Evolutionary conservation across 305 asterid genomes (phyloP).

Genomic region (Vinca major): DNA sequence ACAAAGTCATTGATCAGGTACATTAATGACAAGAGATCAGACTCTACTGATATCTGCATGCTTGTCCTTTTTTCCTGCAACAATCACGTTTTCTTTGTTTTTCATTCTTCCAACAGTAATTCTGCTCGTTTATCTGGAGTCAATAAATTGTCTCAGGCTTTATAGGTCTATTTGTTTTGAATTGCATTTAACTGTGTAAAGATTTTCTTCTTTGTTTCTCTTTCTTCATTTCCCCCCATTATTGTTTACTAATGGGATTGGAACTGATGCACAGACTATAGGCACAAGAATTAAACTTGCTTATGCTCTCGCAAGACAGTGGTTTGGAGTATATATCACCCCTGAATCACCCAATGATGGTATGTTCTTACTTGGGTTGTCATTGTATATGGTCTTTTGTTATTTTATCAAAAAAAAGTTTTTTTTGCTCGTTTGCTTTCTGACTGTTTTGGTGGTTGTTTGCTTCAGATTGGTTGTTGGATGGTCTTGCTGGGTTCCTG

Average conservation of each 20-base stretch:
- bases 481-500: slow-evolving; percentile 94
- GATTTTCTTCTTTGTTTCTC: slow-evolving; percentile 7
- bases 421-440: slow-evolving; percentile 3
- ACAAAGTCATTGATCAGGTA: slow-evolving; percentile 95
- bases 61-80: background rate
- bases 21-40: slow-evolving; percentile 15
- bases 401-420: too few relatives aligned
- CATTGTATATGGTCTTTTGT: slow-evolving; percentile 4
- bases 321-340: slow-evolving; percentile 94
- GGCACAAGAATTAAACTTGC: slow-evolving; percentile 90
- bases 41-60: background rate
- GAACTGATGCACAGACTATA: slow-evolving; percentile 59
- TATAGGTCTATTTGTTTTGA: background rate
- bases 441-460: slow-evolving; percentile 30
- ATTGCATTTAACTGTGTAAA: background rate
- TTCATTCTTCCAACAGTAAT: too few relatives aligned
- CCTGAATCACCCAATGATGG: slow-evolving; percentile 92
- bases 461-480: slow-evolving; percentile 88
- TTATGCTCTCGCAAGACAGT: slow-evolving; percentile 89
- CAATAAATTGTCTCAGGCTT: too few relatives aligned
- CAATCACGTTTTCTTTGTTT: background rate
- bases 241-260: slow-evolving; percentile 26
- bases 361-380: slow-evolving; percentile 28
- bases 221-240: slow-evolving; percentile 1
- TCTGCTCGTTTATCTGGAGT: too few relatives aligned